Evolutionary conservation across 192 early-diverging fungal species (phyloP), one percentile per base, ranked within the genome.

Genomic region (Glomus cerebriforme): DNA sequence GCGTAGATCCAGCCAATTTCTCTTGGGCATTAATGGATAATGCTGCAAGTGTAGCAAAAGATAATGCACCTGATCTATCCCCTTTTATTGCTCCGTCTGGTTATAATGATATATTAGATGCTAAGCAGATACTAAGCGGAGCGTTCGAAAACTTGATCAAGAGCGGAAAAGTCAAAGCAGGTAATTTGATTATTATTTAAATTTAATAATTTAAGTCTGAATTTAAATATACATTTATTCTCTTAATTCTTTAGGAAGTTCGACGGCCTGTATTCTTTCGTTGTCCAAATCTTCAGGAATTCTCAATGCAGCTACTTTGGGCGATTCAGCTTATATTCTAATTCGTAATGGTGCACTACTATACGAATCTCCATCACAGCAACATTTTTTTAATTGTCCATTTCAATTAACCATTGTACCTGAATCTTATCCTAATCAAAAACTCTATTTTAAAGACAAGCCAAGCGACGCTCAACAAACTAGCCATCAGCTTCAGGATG

Each of bases 341-440:
- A 88, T 90, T 67, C 87, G 89, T 19, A 83, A 87, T 76, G 81
- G 86, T 58, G 80, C 83, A 45, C 81, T 88, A 27, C 81, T 90
- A 9, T 90, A 87, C 72, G 89, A 90, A 64, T 87, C 85, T 10
- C 87, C 89, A 9, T 86, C 86, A 13, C 89, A 90, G 43, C 89
- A 90, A 49, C 89, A 90, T 81, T 90, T 89, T 71, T 90, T 88
- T 77, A 90, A 90, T 64, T 90, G 89, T 73, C 89, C 89, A 69
- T 90, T 89, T 77, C 89, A 90, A 78, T 77, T 90, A 27, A 87
- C 87, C 1, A 83, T 90, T 7, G 75, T 90, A 19, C 89, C 89
- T 19, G 86, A 87, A 43, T 81, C 81, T 37, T 88, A 89, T 63
- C 87, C 87, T 37, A 84, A 87, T 34, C 85, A 85, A 65, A 81